Conservation (phyloP, 257 asterid species). For the Striga asiatica region DNA sequence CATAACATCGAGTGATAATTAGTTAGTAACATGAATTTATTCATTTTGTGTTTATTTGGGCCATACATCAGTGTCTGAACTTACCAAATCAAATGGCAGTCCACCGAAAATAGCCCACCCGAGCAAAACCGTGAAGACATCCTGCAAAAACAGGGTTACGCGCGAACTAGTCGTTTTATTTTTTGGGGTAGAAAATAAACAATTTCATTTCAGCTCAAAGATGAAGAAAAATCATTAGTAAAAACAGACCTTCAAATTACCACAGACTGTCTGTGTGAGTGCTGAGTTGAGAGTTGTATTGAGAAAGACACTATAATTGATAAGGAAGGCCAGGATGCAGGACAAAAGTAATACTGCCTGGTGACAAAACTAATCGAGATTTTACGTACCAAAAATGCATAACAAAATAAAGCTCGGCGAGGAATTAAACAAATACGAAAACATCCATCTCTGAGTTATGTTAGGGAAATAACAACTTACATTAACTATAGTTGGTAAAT, state of each 20-base stretch:
- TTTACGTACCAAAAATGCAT: no score
- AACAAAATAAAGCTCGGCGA: neutral
- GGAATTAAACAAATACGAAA: no score
- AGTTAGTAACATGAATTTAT: neutral
- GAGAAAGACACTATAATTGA: conserved; percentile 72
- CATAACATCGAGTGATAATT: neutral
- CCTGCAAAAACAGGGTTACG: conserved; percentile 55
- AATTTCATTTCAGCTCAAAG: neutral
- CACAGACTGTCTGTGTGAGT: conserved; percentile 88
- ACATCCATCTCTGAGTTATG: no score
- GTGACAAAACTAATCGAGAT: neutral
- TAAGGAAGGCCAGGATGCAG: conserved; percentile 77
- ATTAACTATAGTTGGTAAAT: no score
- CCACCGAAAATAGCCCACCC: conserved; percentile 93
- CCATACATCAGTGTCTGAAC: conserved; percentile 21
- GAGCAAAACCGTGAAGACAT: conserved; percentile 65
- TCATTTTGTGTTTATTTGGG: no score
- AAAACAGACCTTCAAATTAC: conserved; percentile 79
- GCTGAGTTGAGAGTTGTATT: conserved; percentile 94
- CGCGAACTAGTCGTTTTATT: no score
- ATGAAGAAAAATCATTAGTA: neutral
- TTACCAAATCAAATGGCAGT: conserved; percentile 79
- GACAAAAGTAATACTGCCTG: conserved; percentile 71
- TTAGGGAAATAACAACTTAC: no score
- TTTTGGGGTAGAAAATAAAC: neutral